Evolutionary conservation across 2,329 filamentous ascomycete species (phyloP), one percentile per base, ranked within the genome.

Genomic region (Clarireedia sp.): DNA sequence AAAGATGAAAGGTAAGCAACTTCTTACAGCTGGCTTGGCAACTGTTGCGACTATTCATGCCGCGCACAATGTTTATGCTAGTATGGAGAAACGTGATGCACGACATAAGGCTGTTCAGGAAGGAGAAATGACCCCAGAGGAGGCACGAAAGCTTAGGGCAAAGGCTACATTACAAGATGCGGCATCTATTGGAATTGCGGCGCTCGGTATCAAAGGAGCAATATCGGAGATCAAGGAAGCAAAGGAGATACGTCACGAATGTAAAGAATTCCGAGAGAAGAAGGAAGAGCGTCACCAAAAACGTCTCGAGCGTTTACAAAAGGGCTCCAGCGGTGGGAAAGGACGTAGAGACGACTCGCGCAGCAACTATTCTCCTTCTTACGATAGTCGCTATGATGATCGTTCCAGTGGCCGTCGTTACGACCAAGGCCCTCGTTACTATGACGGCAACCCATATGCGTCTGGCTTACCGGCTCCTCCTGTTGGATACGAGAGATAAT

Each of bases 1-100:
- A 70, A 84, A 85, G 67, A 76, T 85, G 73, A 77, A 77, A 73
- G 79, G 81, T 69, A 85, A 85, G 71, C 80, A 85, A 74, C 69
- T 85, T 65, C 67, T 86, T 60, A 85, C 82, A 61, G 79, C 82
- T 54, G 82, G 83, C 60, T 72, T 87, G 57, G 83, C 84, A 53
- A 83, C 81, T 56, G 78, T 87, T 57, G 84, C 84, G 38, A 86
- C 83, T 26, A 85, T 87, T 59, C 83, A 87, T 70, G 83, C 83
- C 23, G 83, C 81, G 14, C 82, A 87, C 67, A 78, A 76, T 59
- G 74, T 87, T 54, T 83, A 85, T 69, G 75, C 78, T 60, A 80
- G 78, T 64, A 78, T 85, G 72, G 80, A 83, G 62, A 82, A 82
- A 58, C 78, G 82, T 55, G 78, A 86, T 60, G 77, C 81, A 62